Evolutionary conservation across 2,329 filamentous ascomycete genomes (phyloP).

Genomic region (Hymenotorrendiella dingleyae): DNA sequence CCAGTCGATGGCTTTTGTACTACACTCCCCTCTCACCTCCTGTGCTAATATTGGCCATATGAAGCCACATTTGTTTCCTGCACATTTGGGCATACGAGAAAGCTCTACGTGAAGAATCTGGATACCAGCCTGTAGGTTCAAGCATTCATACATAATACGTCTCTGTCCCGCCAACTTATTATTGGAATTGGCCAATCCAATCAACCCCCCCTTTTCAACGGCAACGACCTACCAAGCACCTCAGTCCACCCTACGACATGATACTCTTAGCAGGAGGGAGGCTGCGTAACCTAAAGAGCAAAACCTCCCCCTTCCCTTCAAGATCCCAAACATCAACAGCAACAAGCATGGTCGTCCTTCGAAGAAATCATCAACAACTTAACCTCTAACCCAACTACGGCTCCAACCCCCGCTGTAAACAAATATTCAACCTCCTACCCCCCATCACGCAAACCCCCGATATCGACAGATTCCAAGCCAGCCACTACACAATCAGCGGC

Average conservation of each 20-base stretch:
- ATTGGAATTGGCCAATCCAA: constrained; percentile 43
- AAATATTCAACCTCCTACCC: constrained; percentile 33
- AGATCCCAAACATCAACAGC: neutral
- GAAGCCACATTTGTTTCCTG: constrained; percentile 5
- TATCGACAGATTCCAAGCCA: constrained; percentile 39
- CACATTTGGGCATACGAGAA: constrained; percentile 35
- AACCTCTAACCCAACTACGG: constrained; percentile 30
- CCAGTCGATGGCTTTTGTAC: constrained; percentile 26
- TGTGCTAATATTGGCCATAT: neutral
- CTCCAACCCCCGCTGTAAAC: constrained; percentile 38
- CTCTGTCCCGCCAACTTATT: constrained; percentile 29
- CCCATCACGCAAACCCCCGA: constrained; percentile 35
- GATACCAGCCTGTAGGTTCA: constrained; percentile 33
- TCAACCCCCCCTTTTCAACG: constrained; percentile 49
- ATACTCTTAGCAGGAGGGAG: constrained; percentile 43
- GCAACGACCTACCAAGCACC: constrained; percentile 36
- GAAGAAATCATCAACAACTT: constrained; percentile 26
- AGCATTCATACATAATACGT: constrained; percentile 33
- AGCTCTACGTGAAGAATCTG: constrained; percentile 36
- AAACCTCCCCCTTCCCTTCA: neutral
- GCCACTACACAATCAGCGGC: constrained; percentile 38
- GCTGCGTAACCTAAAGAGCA: constrained; percentile 44
- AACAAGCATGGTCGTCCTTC: constrained; percentile 35
- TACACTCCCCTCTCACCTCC: constrained; percentile 16
- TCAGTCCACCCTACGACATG: constrained; percentile 19